Base-by-base conservation (phyloP, 371 early-diverging fungal species). In the Mucor racemosus region DNA sequence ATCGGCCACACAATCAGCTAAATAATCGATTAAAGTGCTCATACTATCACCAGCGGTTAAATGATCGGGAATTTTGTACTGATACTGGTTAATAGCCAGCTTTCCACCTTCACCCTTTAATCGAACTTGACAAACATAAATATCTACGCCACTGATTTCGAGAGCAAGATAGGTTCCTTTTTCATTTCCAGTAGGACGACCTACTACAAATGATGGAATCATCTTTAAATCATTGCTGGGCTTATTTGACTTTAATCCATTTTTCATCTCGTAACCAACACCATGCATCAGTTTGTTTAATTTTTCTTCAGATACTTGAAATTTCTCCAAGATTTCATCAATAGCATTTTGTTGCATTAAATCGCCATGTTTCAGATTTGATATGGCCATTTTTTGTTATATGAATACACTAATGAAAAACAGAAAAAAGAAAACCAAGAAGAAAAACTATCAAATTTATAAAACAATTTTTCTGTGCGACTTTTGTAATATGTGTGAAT, bases 81-180 rank as follows among this genome's bases (percentile, higher is more conserved):
- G 83, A 58, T 82, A 80, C 59, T 82, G 83, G 57, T 82, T 80
- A 48, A 82, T 82, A 13, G 80, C 80, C 13, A 82, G 35, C 54
- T 80, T 80, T 54, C 80, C 80, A n/a, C 79, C 76, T 66, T 80
- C 80, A 11, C 83, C 83, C 42, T 80, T 82, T 15, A 82, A 69
- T 61, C 74, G 75, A 15, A 82, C 83, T 65, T 82, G 80, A 60
- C 83, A 82, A 26, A 78, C 83, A 41, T 82, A 80, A 38, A 82
- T 76, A 64, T 82, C 83, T 53, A 82, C 91, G 21, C 97, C 98
- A 41, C 95, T 95, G 53, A 97, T 86, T 73, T 97, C 98, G 42
- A 97, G 82, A 19, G 96, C 96, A 26, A 97, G 82, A 77, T 88
- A 95, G 19, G 89, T 87, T 19, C 96, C 97, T 33, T 86, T 89